phyloP scores from a whole-genome alignment of 1,284 basidiomycete species.

The Rhodotorula sp. region DNA sequence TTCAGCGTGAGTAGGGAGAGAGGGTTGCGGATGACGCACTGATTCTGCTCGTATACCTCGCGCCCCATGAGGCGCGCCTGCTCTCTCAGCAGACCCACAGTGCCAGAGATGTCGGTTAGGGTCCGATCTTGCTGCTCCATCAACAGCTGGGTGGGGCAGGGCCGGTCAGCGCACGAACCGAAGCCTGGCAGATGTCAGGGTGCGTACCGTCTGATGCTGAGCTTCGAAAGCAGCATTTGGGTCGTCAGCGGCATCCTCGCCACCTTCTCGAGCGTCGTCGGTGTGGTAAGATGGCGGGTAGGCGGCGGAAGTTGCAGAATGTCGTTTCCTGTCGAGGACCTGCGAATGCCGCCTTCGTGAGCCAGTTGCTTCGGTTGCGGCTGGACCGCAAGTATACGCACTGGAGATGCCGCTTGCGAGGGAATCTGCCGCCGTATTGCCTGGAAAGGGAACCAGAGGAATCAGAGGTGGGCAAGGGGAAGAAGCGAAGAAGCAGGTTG shows the following conservation, averaged over 20 bases:
- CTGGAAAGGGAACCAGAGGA: background rate
- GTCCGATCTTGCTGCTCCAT: constrained; percentile 81
- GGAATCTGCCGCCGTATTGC: constrained; percentile 14
- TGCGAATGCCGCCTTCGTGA: background rate
- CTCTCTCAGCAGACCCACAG: constrained; percentile 71
- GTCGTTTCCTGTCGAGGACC: constrained; percentile 6
- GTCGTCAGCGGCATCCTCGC: background rate
- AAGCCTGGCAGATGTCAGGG: accelerated
- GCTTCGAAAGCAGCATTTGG: constrained; percentile 18
- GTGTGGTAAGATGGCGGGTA: constrained; percentile 13
- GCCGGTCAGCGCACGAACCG: background rate
- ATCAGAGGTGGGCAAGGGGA: background rate
- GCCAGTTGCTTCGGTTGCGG: too few species aligned
- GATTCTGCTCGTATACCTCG: constrained; percentile 81
- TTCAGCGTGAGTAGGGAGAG: background rate
- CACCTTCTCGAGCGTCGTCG: background rate
- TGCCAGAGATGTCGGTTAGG: constrained; percentile 77
- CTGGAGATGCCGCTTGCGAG: background rate
- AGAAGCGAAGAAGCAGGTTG: too few species aligned
- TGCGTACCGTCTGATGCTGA: constrained; percentile 35
- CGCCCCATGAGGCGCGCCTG: constrained; percentile 88
- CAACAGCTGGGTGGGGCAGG: constrained; percentile 60
- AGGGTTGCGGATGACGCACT: constrained; percentile 55
- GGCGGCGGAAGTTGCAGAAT: constrained; percentile 4
- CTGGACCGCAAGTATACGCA: background rate